phyloP scores from a whole-genome alignment of 2,329 filamentous ascomycete species.

The Blumeriella jaapii region DNA sequence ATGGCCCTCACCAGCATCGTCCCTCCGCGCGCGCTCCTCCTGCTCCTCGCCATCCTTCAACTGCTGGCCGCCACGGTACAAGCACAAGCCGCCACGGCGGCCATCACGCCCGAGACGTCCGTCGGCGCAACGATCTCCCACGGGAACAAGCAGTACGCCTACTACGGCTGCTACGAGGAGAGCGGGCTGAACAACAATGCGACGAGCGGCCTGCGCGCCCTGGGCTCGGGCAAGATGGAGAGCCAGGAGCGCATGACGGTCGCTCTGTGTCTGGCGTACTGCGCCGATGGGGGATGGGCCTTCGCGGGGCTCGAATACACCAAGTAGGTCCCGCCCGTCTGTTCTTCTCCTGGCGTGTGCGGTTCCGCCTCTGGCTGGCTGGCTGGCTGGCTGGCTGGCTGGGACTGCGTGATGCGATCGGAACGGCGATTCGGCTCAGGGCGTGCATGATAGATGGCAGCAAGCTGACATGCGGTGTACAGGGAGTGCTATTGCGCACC shows the following conservation, averaged over 20 bases:
- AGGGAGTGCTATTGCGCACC: constrained; percentile 51
- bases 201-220: constrained; percentile 15
- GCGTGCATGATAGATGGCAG: too few relatives aligned
- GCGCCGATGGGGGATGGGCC: constrained; percentile 9
- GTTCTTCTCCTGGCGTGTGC: neutral
- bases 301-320: constrained; percentile 25
- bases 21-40: neutral
- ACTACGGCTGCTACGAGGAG: constrained; percentile 32
- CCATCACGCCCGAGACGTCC: constrained; percentile 6
- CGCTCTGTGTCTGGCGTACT: constrained; percentile 16
- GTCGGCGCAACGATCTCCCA: constrained; percentile 12
- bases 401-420: too few relatives aligned
- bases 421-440: too few relatives aligned
- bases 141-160: constrained; percentile 15
- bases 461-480: neutral
- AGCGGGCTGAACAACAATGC: constrained; percentile 20
- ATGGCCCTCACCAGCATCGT: too few relatives aligned
- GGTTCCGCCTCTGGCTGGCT: neutral
- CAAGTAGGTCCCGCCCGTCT: constrained; percentile 12
- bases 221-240: constrained; percentile 13
- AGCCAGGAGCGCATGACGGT: constrained; percentile 20
- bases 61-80: neutral
- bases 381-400: too few relatives aligned
- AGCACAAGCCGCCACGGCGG: constrained; percentile 1
- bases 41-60: neutral